These are phyloP conservation scores for Aspergillus novofumigatus DNA, from an alignment of 2,329 filamentous ascomycete genomes.

Conservation along the genomic window DNA sequence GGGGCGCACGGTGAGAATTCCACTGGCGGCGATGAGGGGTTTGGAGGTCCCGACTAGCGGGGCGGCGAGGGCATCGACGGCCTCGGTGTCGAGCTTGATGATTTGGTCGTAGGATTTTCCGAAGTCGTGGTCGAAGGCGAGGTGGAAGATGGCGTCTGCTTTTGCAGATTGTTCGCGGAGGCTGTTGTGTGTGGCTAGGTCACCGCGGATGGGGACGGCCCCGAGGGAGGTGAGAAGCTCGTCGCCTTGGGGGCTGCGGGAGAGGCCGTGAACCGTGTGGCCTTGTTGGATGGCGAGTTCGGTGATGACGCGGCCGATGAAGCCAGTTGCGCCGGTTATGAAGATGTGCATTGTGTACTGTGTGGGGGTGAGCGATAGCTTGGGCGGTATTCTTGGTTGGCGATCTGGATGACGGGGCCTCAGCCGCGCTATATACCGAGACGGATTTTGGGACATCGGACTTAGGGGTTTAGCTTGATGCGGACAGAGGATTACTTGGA, in stretches of 20 bases:
- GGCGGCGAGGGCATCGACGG: slow-evolving; percentile 35
- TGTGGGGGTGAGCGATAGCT: too few species aligned
- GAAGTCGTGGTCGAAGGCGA: slow-evolving; percentile 44
- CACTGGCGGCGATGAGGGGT: slow-evolving; percentile 36
- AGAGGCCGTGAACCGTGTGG: slow-evolving; percentile 41
- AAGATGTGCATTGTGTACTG: slow-evolving; percentile 21
- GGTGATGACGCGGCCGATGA: slow-evolving; percentile 39
- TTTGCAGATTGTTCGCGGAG: slow-evolving; percentile 29
- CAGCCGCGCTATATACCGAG: too few species aligned
- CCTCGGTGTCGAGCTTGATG: slow-evolving; percentile 28
- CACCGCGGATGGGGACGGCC: slow-evolving; percentile 30
- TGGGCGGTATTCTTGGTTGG: too few species aligned
- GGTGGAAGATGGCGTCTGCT: slow-evolving; percentile 39
- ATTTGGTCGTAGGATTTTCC: slow-evolving; percentile 24
- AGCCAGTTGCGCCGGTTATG: slow-evolving; percentile 45
- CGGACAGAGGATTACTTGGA: too few species aligned
- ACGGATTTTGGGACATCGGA: too few species aligned
- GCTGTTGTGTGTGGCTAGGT: slow-evolving; percentile 32
- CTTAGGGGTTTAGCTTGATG: too few species aligned
- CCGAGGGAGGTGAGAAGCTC: slow-evolving; percentile 29
- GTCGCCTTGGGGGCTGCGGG: slow-evolving; percentile 32
- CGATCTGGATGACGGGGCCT: too few species aligned
- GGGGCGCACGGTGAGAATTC: slow-evolving; percentile 28
- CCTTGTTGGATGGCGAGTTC: slow-evolving; percentile 37
- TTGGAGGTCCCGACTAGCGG: slow-evolving; percentile 29